Evolutionary conservation across 2,329 filamentous ascomycete genomes (phyloP).

Genomic region (Chalara sp.): DNA sequence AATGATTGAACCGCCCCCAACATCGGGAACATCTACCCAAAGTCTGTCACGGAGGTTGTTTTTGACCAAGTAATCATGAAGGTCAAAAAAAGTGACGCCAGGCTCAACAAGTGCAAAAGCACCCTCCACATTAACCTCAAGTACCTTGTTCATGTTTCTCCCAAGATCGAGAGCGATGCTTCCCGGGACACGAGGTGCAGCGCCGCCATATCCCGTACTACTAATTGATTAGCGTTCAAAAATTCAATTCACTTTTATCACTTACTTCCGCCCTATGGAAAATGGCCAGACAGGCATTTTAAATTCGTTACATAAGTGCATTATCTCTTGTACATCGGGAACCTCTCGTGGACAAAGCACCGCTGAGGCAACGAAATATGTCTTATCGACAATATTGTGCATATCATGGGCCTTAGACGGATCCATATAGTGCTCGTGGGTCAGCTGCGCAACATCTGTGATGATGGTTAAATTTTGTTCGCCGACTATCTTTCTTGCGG

Average conservation of each 20-base stretch:
- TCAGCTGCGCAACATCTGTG: conserved; percentile 4
- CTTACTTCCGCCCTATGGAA: conserved; percentile 16
- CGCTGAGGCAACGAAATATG: conserved; percentile 29
- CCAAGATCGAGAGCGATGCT: conserved; percentile 46
- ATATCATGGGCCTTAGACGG: conserved; percentile 27
- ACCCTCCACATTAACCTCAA: conserved; percentile 42
- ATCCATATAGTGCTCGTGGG: conserved; percentile 8
- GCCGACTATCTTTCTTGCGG: not conserved
- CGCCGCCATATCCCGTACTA: conserved; percentile 45
- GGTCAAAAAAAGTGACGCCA: conserved; percentile 44
- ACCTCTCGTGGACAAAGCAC: conserved; percentile 21
- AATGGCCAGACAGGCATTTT: conserved; percentile 38
- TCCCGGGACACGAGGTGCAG: conserved; percentile 44
- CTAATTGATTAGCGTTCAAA: conserved; percentile 27
- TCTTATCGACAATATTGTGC: conserved; percentile 33
- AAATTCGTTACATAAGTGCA: conserved; percentile 36
- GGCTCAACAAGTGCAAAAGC: conserved; percentile 47
- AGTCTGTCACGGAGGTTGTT: conserved; percentile 32
- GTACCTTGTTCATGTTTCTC: conserved; percentile 43
- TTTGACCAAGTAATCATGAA: conserved; percentile 44
- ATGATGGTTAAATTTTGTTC: conserved; percentile 7
- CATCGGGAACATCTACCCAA: conserved; percentile 34
- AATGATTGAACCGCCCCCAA: conserved; percentile 36
- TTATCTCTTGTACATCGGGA: conserved; percentile 39
- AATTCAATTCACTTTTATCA: no score